Percentiles rank a stretch among this genome's conserved stretches.
Conservation (phyloP, 106 monocot genomes). For the Gastrodia elata region DNA sequence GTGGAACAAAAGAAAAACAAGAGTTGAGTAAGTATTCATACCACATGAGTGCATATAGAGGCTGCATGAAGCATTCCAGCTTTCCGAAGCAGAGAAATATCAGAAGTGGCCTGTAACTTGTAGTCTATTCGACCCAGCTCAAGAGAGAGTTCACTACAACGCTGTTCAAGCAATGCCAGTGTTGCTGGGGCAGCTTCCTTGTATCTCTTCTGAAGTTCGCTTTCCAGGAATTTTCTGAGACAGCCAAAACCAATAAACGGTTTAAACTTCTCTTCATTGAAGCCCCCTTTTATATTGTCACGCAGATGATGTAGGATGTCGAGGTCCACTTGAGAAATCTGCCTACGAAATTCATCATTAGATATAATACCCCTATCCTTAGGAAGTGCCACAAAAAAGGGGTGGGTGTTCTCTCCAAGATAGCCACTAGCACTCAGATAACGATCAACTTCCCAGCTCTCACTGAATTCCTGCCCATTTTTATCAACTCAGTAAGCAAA, state of each 20-base stretch:
- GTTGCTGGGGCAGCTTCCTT: conserved; percentile 95
- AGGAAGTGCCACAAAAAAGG: conserved; percentile 95
- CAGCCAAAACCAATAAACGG: conserved; percentile 66
- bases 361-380: conserved; percentile 74
- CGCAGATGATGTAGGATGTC: conserved; percentile 75
- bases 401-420: conserved; percentile 85
- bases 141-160: conserved; percentile 61
- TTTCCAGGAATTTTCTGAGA: conserved; percentile 72
- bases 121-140: conserved; percentile 65
- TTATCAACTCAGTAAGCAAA: neutral
- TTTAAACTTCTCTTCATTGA: conserved; percentile 86
- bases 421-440: conserved; percentile 93
- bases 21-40: conserved; percentile 15
- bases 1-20: neutral
- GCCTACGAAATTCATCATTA: conserved; percentile 93
- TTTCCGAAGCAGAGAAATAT: conserved; percentile 69
- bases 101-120: conserved; percentile 79
- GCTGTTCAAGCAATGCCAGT: conserved; percentile 84
- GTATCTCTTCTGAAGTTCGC: conserved; percentile 89
- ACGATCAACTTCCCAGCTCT: conserved; percentile 89
- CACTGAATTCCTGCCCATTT: conserved; percentile 73
- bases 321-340: conserved; percentile 80
- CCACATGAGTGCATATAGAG: conserved; percentile 88
- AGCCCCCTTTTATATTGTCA: conserved; percentile 79
- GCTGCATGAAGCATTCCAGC: conserved; percentile 83